Base-by-base conservation (phyloP, 78 protist species). In the Diacronema lutheri region DNA sequence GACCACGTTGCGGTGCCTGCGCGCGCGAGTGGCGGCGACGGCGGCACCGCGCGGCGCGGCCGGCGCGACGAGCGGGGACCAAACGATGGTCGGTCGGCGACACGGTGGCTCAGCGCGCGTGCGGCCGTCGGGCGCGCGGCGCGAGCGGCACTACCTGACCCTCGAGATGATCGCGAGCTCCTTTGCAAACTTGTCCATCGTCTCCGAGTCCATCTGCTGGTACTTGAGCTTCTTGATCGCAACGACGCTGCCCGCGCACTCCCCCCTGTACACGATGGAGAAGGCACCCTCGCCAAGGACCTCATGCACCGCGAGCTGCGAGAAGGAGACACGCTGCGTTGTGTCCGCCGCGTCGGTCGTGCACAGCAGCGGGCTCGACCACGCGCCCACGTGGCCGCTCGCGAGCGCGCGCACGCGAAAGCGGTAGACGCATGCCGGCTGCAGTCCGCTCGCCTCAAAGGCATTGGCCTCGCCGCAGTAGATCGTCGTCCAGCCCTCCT, bases 1-100 rank as follows among this genome's bases (percentile, higher is more conserved):
- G 13, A 92, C 92, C 20, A 92, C 85, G 78, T 92, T 92, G 62
- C 92, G 94, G 33, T 92, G 94, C 35, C 94, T 44, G 50, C 50
- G 50, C 50, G 7, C 16, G 50, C 50, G 50, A 3, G 50, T 7
- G 50, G 16, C 16, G 16, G 50, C 50, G 50, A n/a, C n/a, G n/a
- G n/a, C n/a, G n/a, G n/a, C n/a, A n/a, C n/a, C n/a, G n/a, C n/a
- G n/a, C n/a, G n/a, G n/a, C n/a, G n/a, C n/a, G n/a, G n/a, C n/a
- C n/a, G n/a, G n/a, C n/a, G n/a, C n/a, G n/a, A n/a, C n/a, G n/a
- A n/a, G n/a, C n/a, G n/a, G n/a, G n/a, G n/a, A n/a, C n/a, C n/a
- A n/a, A n/a, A n/a, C n/a, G n/a, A n/a, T n/a, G n/a, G n/a, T n/a
- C n/a, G n/a, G n/a, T n/a, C n/a, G 50, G 50, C 16, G 16, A 44